phyloP scores from a whole-genome alignment of 768 basidiomycete genomes.

The Collybia sp. region DNA sequence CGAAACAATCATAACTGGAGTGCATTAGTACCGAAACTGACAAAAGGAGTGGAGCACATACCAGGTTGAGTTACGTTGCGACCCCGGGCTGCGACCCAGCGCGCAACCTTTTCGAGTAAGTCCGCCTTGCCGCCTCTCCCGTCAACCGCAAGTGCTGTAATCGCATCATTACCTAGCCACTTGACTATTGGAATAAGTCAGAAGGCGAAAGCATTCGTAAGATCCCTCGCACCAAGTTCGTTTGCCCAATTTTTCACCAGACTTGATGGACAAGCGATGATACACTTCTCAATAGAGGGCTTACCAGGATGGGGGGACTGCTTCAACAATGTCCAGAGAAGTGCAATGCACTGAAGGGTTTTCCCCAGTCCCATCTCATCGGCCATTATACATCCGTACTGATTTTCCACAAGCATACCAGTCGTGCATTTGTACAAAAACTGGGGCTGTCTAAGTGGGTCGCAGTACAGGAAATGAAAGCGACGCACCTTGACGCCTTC shows the following conservation, averaged over 20 bases:
- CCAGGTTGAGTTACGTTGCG: slow-evolving; percentile 91
- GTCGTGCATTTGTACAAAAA: slow-evolving; percentile 95
- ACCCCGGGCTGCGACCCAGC: slow-evolving; percentile 89
- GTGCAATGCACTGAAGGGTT: slow-evolving; percentile 93
- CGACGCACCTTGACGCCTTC: slow-evolving; percentile 88
- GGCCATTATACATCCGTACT: slow-evolving; percentile 97
- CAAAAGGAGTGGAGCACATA: slow-evolving; percentile 22
- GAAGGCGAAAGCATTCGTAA: neutral
- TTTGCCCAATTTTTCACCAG: slow-evolving; percentile 99
- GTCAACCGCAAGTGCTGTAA: slow-evolving; percentile 85
- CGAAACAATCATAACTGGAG: slow-evolving; percentile 93
- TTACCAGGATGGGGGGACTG: slow-evolving; percentile 89
- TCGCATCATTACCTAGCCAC: slow-evolving; percentile 87
- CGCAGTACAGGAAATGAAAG: neutral
- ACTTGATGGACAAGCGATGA: slow-evolving; percentile 96
- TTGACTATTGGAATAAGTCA: slow-evolving; percentile 53
- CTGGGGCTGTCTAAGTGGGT: slow-evolving; percentile 33
- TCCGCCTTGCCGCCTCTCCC: slow-evolving; percentile 88
- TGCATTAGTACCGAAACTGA: neutral
- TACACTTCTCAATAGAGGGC: slow-evolving; percentile 91
- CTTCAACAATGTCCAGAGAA: slow-evolving; percentile 93
- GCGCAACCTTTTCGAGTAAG: slow-evolving; percentile 69
- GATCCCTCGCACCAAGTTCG: slow-evolving; percentile 71
- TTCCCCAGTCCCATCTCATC: slow-evolving; percentile 99
- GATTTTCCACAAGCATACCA: slow-evolving; percentile 87